Percentiles rank a stretch among this genome's conserved stretches.
phyloP scores from a whole-genome alignment of 2,329 filamentous ascomycete species.

The Penicillium sp. region DNA sequence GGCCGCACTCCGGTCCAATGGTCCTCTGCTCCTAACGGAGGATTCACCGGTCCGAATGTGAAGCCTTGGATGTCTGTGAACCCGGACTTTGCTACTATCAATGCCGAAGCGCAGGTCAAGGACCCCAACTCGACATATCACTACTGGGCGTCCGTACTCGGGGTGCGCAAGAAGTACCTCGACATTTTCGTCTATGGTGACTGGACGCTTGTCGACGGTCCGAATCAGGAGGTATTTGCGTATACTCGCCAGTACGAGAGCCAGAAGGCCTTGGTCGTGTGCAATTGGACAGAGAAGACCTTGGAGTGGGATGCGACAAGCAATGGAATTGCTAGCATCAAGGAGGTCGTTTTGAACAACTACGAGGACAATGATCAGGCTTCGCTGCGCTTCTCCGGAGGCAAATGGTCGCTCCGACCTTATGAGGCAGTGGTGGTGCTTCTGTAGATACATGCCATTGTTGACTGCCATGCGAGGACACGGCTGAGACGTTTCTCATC shows the following conservation, averaged over 20 bases:
- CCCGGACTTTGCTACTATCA: constrained; percentile 60
- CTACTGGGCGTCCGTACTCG: constrained; percentile 62
- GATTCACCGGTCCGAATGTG: constrained; percentile 57
- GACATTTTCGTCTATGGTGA: constrained; percentile 67
- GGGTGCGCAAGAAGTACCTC: constrained; percentile 57
- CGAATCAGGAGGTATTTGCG: constrained; percentile 55
- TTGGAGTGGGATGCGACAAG: constrained; percentile 33
- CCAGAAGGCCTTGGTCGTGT: constrained; percentile 36
- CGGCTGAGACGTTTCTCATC: too few relatives aligned
- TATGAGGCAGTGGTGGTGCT: constrained; percentile 35
- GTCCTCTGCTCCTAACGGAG: constrained; percentile 58
- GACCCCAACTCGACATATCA: constrained; percentile 53
- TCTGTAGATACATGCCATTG: too few relatives aligned
- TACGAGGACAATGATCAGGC: constrained; percentile 25
- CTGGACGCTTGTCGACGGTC: constrained; percentile 55
- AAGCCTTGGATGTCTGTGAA: constrained; percentile 71
- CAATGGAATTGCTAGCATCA: constrained; percentile 27
- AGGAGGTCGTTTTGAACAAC: constrained; percentile 34
- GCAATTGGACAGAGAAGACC: constrained; percentile 35
- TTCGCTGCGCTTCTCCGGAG: constrained; percentile 22
- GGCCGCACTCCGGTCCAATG: constrained; percentile 71
- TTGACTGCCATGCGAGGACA: too few relatives aligned
- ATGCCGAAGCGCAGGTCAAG: constrained; percentile 51
- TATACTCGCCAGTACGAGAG: constrained; percentile 48
- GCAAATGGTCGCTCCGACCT: constrained; percentile 33